phyloP scores from a whole-genome alignment of 1,284 basidiomycete genomes.

The Fomitopsis pinicola region DNA sequence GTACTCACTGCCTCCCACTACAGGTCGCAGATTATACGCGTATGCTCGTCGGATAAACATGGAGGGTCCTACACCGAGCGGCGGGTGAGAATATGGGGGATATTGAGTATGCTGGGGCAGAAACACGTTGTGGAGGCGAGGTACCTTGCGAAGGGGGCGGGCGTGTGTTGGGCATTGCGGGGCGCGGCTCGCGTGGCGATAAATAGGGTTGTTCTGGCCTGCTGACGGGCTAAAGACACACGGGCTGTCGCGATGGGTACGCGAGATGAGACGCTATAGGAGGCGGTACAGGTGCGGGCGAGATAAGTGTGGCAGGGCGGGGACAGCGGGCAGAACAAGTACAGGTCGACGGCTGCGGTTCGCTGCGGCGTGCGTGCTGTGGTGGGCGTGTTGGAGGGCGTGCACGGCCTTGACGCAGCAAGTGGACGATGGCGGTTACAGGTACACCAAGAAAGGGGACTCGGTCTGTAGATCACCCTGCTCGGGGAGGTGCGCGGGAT shows the following conservation, averaged over 20 bases:
- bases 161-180: constrained; percentile 16
- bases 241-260: neutral
- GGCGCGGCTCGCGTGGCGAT: neutral
- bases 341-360: neutral
- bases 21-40: constrained; percentile 49
- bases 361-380: neutral
- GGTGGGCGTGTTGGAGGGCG: neutral
- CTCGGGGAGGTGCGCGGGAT: too few relatives aligned
- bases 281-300: neutral
- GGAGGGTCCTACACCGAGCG: neutral
- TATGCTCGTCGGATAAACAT: constrained; percentile 51
- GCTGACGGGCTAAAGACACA: neutral
- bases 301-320: neutral
- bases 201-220: neutral
- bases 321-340: neutral
- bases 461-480: too few relatives aligned
- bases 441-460: too few relatives aligned
- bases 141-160: constrained; percentile 18
- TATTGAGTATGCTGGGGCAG: neutral
- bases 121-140: neutral
- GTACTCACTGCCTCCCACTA: constrained; percentile 51
- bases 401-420: neutral
- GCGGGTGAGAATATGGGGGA: neutral
- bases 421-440: neutral
- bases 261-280: neutral